Base-by-base conservation (phyloP, 352 stramenopile species). In the Pythium sukuiense region DNA sequence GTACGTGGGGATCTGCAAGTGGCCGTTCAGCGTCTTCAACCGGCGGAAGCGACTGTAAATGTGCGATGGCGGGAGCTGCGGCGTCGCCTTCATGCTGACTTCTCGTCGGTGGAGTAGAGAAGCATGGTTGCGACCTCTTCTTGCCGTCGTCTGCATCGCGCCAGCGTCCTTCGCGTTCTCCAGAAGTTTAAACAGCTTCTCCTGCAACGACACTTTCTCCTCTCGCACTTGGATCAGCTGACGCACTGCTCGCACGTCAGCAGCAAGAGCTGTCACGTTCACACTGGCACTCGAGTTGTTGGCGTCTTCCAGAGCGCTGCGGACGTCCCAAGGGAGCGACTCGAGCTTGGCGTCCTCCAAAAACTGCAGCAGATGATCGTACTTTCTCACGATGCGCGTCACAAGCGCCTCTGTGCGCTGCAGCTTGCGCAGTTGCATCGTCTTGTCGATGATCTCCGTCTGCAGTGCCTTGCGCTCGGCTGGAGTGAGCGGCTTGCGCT, bases 1-100 rank as follows among this genome's bases (percentile, higher is more conserved):
- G 69, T 98, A 99, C 12, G 98, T 86, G 26, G 95, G 92, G 63
- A 98, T 98, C 56, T 91, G 79, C 55, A 99, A 74, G 71, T 99
- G 96, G 12, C 94, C 88, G 65, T 93, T 98, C 9, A 99, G 63
- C 8, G 87, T 94, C 68, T 96, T 96, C 35, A 96, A 69, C 2
- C 83, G 74, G 0, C 86, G 81, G 35, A 93, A 87, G 12, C 88
- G 76, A 49, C 85, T 93, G 62, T 96, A 96, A 32, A 93, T 72
- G 55, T 89, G 85, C 18, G 74, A 55, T 6, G 83, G 80, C 8
- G 83, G 82, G 1, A 90, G 66, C 9, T 74, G 59, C 7, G 60
- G 62, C 7, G 71, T 37, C 20, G 70, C 56, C 3, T 66, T 68
- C 20, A 70, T 81, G n/a, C 43, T 70, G 18, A 90, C 58, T 58